phyloP scores from a whole-genome alignment of 768 basidiomycete species.

The Lyophyllum semitale region DNA sequence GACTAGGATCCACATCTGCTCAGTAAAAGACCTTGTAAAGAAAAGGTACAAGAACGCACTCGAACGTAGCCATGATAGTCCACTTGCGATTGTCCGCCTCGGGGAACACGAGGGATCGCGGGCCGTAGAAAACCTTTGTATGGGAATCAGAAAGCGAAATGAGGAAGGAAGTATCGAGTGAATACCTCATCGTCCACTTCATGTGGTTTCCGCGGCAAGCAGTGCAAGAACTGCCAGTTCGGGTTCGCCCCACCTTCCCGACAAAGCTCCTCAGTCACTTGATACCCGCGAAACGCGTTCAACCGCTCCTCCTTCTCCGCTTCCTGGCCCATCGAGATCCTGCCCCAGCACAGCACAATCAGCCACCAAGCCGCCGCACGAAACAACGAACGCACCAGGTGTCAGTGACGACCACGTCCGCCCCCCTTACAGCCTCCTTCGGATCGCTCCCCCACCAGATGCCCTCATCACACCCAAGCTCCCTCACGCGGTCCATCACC shows the following conservation, averaged over 20 bases:
- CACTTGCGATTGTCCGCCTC: slow-evolving; percentile 97
- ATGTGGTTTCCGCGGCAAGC: slow-evolving; percentile 87
- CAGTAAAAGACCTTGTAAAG: background rate
- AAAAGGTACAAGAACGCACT: slow-evolving; percentile 50
- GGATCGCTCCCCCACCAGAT: slow-evolving; percentile 82
- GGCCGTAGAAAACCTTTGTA: slow-evolving; percentile 85
- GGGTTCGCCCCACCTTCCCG: slow-evolving; percentile 77
- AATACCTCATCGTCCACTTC: slow-evolving; percentile 95
- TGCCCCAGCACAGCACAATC: slow-evolving; percentile 30
- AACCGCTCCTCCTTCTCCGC: slow-evolving; percentile 87
- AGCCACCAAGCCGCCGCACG: background rate
- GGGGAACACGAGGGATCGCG: slow-evolving; percentile 88
- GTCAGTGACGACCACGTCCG: slow-evolving; percentile 96
- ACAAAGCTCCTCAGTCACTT: slow-evolving; percentile 90
- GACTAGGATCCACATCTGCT: background rate
- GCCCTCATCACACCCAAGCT: slow-evolving; percentile 69
- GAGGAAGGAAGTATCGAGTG: slow-evolving; percentile 6
- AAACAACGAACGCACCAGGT: slow-evolving; percentile 70
- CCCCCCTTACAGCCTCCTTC: slow-evolving; percentile 81
- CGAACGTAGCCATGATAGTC: slow-evolving; percentile 93
- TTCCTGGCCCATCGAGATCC: slow-evolving; percentile 99
- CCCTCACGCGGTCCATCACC: slow-evolving; percentile 83
- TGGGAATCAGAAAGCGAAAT: slow-evolving; percentile 1
- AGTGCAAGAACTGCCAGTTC: slow-evolving; percentile 95
- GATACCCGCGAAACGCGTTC: slow-evolving; percentile 88